These are phyloP conservation scores for Henningerozyma blattae DNA, from an alignment of 805 yeast species.

Conservation along the genomic window DNA sequence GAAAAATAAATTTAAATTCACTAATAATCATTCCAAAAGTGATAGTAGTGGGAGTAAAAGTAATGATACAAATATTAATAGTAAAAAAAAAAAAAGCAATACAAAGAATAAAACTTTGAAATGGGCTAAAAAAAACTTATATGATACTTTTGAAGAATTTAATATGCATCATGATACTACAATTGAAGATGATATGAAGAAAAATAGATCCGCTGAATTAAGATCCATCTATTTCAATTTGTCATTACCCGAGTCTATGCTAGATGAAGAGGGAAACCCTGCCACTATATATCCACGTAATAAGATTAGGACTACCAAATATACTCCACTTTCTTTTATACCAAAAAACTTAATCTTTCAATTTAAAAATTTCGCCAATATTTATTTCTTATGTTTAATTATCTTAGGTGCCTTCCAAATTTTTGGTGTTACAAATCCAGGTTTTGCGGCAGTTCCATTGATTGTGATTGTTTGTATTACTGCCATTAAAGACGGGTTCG, in stretches of 20 bases:
- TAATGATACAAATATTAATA: neutral
- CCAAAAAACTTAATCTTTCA: slow-evolving; percentile 77
- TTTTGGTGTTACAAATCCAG: slow-evolving; percentile 76
- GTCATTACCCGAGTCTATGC: slow-evolving; percentile 42
- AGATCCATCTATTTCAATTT: slow-evolving; percentile 50
- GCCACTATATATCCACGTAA: slow-evolving; percentile 57
- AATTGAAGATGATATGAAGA: slow-evolving; percentile 23
- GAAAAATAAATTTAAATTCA: neutral
- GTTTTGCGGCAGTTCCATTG: slow-evolving; percentile 62
- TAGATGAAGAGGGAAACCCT: slow-evolving; percentile 54
- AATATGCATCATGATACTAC: slow-evolving; percentile 10
- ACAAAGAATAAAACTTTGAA: slow-evolving; percentile 34
- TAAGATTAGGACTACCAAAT: slow-evolving; percentile 90
- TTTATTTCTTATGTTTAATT: slow-evolving; percentile 69
- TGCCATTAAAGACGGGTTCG: slow-evolving; percentile 70
- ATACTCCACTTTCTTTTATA: slow-evolving; percentile 78
- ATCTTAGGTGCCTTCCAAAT: slow-evolving; percentile 68
- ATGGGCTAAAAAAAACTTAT: slow-evolving; percentile 30
- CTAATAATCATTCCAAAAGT: no score
- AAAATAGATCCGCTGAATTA: slow-evolving; percentile 28
- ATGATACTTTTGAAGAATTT: slow-evolving; percentile 19
- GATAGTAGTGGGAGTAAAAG: neutral
- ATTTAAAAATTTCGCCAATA: slow-evolving; percentile 81
- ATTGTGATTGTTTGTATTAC: slow-evolving; percentile 67
- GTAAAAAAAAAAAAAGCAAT: neutral